Percentiles rank a stretch among this genome's conserved stretches.
Evolutionary conservation across 306 rosid species (phyloP).

Genomic region (Prunus salicina): DNA sequence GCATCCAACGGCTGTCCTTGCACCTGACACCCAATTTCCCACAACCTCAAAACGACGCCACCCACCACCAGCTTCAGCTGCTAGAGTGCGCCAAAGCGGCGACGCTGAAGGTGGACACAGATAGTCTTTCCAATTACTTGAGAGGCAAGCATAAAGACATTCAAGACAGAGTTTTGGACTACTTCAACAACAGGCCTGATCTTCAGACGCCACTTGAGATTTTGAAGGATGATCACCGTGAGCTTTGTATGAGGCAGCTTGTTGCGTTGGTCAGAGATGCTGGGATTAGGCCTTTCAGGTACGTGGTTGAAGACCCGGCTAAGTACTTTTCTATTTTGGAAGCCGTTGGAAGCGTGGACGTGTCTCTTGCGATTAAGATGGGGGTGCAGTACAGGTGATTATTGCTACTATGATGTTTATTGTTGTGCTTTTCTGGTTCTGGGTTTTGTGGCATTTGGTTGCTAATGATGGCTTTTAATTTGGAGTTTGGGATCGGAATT

Average conservation of each 20-base stretch:
- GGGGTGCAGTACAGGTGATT: conserved; percentile 90
- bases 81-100: conserved; percentile 41
- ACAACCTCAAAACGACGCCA: not conserved
- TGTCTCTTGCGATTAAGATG: conserved; percentile 88
- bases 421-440: not conserved
- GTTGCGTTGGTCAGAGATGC: conserved; percentile 71
- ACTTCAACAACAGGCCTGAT: conserved; percentile 62
- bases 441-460: not conserved
- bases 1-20: conserved; percentile 51
- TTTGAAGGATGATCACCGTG: conserved; percentile 64
- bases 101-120: conserved; percentile 43
- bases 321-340: conserved; percentile 72
- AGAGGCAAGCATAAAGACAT: conserved; percentile 64
- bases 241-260: conserved; percentile 82
- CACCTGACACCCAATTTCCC: conserved; percentile 51
- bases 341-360: conserved; percentile 80
- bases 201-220: conserved; percentile 88
- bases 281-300: conserved; percentile 59
- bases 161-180: conserved; percentile 61
- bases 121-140: conserved; percentile 41
- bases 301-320: conserved; percentile 56
- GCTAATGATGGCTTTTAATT: not conserved
- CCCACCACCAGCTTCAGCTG: conserved; percentile 24
- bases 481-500: not conserved
- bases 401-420: not conserved